These are phyloP conservation scores for Backusella luteola DNA, from an alignment of 192 early-diverging fungal species.

Conservation along the genomic window DNA sequence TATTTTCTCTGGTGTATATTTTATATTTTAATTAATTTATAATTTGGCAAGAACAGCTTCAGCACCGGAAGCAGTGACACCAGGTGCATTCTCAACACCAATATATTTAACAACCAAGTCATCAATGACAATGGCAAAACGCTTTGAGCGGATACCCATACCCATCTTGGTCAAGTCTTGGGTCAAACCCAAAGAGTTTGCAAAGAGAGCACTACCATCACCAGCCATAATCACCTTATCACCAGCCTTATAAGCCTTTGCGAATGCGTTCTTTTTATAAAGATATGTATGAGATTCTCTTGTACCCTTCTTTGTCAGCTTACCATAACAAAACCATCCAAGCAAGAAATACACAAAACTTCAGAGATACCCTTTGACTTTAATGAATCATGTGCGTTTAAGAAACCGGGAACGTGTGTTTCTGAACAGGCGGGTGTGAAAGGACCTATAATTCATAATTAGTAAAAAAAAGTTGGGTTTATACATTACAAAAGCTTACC, in stretches of 20 bases:
- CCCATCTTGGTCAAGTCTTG: constrained; percentile 58
- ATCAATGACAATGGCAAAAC: constrained; percentile 73
- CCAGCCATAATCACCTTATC: constrained; percentile 71
- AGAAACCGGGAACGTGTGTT: constrained; percentile 67
- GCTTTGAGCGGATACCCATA: constrained; percentile 68
- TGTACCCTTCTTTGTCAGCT: too few species aligned
- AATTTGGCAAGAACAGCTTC: constrained; percentile 54
- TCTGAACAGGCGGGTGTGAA: constrained; percentile 71
- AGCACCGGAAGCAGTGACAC: constrained; percentile 51
- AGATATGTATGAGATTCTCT: too few species aligned
- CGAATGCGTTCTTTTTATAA: constrained; percentile 41
- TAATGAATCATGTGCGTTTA: constrained; percentile 52
- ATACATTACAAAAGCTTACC: constrained; percentile 12
- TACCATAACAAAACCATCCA: constrained; percentile 52
- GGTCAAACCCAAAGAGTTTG: constrained; percentile 62
- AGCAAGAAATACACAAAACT: constrained; percentile 64
- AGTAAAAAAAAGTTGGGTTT: not conserved
- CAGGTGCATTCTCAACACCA: constrained; percentile 60
- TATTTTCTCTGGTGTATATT: not conserved
- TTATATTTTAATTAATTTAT: constrained; percentile 24
- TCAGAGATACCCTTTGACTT: constrained; percentile 68
- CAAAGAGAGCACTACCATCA: constrained; percentile 72
- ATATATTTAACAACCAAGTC: constrained; percentile 71
- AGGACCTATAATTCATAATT: constrained; percentile 14
- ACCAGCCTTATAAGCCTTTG: constrained; percentile 41